Evolutionary conservation across 148 eudicot genomes (phyloP), one percentile per base, ranked within the genome.

Genomic region (Agrostemma githago): DNA sequence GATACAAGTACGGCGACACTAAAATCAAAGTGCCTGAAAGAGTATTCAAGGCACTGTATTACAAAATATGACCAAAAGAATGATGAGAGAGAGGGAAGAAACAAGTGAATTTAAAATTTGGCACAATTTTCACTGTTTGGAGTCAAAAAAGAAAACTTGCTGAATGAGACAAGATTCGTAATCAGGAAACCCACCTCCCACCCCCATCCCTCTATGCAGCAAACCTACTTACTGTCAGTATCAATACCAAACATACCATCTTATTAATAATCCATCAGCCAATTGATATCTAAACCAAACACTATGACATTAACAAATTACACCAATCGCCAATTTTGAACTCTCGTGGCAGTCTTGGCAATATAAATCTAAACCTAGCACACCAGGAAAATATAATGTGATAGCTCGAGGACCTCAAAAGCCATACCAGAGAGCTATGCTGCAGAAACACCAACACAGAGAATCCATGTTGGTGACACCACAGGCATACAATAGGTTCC

Each of bases 381-480:
- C 17, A 5, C 5, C 26, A 6, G 17, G 38, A 44, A 19, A 57
- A 64, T 11, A 56, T n/a, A n/a, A n/a, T n/a, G n/a, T 65, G 66
- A 16, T 63, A 73, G 58, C 65, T 44, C 46, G 56, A 21, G 15
- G 57, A 70, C 65, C 67, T 54, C 64, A n/a, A 80, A 74, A 78
- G 43, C 75, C 81, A 79, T 81, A 83, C 88, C 80, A 77, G 72
- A 79, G 76, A 66, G 71, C 73, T 74, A 75, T 74, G 78, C 79
- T 64, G 82, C 44, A 71, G 81, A 39, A 74, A 75, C 74, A 83
- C 78, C 80, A 88, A 80, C 81, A 76, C 39, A 72, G 48, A 16
- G 20, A 3, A n/a, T 57, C 53, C 59, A 72, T 39, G 43, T 20
- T 19, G 68, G 63, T 76, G 73, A 16, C 61, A 48, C 6, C 17